Conservation (phyloP, 2,329 filamentous ascomycete genomes). For the Didymella glomerata region DNA sequence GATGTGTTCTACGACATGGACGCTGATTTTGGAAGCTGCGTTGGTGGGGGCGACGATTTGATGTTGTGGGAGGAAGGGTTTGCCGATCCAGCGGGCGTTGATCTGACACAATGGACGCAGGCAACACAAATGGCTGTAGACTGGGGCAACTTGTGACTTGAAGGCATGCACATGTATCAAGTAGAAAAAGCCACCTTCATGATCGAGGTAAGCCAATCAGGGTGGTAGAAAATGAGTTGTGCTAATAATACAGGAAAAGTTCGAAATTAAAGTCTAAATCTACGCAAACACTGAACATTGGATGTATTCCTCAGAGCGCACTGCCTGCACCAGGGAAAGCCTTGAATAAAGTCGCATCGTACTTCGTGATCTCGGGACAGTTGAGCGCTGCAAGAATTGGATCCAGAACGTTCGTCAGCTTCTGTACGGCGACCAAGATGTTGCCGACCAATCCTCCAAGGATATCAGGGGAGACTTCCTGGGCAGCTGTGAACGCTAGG, state of each 20-base stretch:
- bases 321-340: slow-evolving; percentile 23
- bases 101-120: slow-evolving; percentile 13
- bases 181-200: background rate
- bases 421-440: slow-evolving; percentile 36
- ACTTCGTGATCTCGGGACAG: slow-evolving; percentile 19
- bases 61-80: slow-evolving; percentile 11
- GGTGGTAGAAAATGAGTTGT: background rate
- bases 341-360: slow-evolving; percentile 15
- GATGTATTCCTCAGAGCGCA: background rate
- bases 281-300: background rate
- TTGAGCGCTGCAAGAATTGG: slow-evolving; percentile 16
- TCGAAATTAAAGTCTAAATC: background rate
- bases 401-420: slow-evolving; percentile 48
- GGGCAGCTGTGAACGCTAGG: slow-evolving; percentile 54
- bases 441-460: slow-evolving; percentile 30
- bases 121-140: slow-evolving; percentile 8
- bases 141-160: background rate
- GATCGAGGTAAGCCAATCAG: background rate
- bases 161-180: background rate
- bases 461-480: slow-evolving; percentile 55
- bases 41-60: slow-evolving; percentile 3
- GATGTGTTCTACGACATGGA: slow-evolving; percentile 5
- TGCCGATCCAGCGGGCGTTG: slow-evolving; percentile 10
- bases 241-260: background rate
- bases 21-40: slow-evolving; percentile 4